A percentile compares a stretch with the other conserved stretches of the same genome.
phyloP scores from a whole-genome alignment of 108 stramenopile genomes.

The Phaeodactylum tricornutum region DNA sequence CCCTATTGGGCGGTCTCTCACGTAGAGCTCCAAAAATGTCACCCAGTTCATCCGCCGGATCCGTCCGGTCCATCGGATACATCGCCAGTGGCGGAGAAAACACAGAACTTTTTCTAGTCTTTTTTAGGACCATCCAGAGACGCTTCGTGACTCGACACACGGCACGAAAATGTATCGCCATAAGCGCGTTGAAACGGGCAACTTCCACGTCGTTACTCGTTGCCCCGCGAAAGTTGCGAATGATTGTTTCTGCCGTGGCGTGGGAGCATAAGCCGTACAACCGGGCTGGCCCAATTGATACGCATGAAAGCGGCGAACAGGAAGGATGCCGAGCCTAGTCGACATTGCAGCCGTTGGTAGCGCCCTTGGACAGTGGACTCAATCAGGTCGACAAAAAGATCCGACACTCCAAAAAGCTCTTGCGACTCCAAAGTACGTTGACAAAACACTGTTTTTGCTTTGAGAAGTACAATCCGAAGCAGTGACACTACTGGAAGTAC shows the following conservation, averaged over 20 bases:
- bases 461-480: too few species aligned
- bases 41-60: constrained; percentile 46
- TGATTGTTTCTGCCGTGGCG: constrained; percentile 19
- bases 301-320: constrained; percentile 9
- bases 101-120: too few species aligned
- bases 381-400: constrained; percentile 35
- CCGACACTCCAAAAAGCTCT: constrained; percentile 39
- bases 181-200: constrained; percentile 32
- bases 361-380: constrained; percentile 22
- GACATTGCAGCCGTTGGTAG: constrained; percentile 8
- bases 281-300: constrained; percentile 16
- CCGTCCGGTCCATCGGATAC: constrained; percentile 1
- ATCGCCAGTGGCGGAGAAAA: not conserved
- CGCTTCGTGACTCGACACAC: constrained; percentile 28
- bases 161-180: constrained; percentile 50
- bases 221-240: constrained; percentile 23
- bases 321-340: not conserved
- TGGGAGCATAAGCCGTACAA: not conserved
- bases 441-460: too few species aligned
- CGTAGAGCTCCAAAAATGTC: constrained; percentile 41
- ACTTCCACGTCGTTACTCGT: constrained; percentile 38
- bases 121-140: not conserved
- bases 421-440: constrained; percentile 18
- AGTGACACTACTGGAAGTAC: too few species aligned
- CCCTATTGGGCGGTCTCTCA: constrained; percentile 25